Conservation (phyloP, 805 yeast species). For the Yamadazyma endophytica region DNA sequence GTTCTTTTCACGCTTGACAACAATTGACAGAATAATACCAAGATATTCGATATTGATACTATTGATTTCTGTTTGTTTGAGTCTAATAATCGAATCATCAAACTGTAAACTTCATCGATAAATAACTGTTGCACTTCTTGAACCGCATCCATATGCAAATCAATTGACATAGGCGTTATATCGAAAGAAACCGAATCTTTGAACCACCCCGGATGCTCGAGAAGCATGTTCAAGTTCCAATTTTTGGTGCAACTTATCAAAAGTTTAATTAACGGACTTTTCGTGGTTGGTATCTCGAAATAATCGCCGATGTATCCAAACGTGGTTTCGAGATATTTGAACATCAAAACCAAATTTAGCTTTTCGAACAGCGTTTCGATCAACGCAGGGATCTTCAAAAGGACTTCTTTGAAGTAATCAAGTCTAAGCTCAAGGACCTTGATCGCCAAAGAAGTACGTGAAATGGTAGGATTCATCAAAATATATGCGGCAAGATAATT, state of each 20-base stretch:
- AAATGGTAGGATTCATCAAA: constrained; percentile 24
- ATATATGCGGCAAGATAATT: constrained; percentile 30
- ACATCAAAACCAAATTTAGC: constrained; percentile 23
- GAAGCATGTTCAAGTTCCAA: constrained; percentile 23
- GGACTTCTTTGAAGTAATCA: constrained; percentile 14
- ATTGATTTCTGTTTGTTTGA: too few relatives aligned
- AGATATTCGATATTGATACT: too few relatives aligned
- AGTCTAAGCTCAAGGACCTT: constrained; percentile 22
- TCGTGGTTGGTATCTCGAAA: constrained; percentile 12
- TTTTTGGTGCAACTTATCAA: constrained; percentile 10
- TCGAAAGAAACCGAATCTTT: constrained; percentile 15
- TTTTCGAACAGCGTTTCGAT: too few relatives aligned
- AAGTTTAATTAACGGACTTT: constrained; percentile 4
- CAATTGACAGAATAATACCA: too few relatives aligned
- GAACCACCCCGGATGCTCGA: constrained; percentile 34
- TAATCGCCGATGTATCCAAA: constrained; percentile 19
- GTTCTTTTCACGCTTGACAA: too few relatives aligned
- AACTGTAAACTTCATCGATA: too few relatives aligned
- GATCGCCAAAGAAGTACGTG: too few relatives aligned
- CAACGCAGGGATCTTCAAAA: too few relatives aligned
- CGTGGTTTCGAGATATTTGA: constrained; percentile 33
- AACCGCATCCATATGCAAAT: constrained; percentile 2
- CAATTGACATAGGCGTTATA: too few relatives aligned
- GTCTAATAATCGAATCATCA: too few relatives aligned
- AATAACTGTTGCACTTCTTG: too few relatives aligned